Percentiles rank a stretch among this genome's conserved stretches.
These are phyloP conservation scores for Neurospora terricola DNA, from an alignment of 495 filamentous ascomycete species.

Conservation along the genomic window DNA sequence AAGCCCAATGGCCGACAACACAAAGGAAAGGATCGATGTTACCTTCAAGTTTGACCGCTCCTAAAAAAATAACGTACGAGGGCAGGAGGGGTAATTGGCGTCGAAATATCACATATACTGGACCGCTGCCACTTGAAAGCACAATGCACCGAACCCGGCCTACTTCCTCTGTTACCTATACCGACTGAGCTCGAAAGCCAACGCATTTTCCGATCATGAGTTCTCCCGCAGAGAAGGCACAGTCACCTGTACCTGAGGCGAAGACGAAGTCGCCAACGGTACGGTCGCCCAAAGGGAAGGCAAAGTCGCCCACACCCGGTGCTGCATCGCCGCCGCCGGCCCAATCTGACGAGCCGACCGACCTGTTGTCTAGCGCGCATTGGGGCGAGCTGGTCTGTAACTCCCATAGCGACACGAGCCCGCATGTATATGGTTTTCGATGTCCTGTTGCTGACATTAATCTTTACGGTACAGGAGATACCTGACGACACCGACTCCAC, in stretches of 20 bases:
- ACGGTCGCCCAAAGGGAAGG: not conserved
- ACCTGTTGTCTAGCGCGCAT: not conserved
- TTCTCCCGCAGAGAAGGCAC: not conserved
- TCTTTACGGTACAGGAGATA: not conserved
- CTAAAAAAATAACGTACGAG: not conserved
- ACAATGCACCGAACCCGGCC: not conserved
- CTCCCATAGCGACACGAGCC: not conserved
- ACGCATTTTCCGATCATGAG: not conserved
- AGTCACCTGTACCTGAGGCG: not conserved
- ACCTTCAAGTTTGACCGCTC: not conserved
- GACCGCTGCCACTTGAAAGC: not conserved
- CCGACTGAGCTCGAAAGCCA: not conserved
- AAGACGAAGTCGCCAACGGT: not conserved
- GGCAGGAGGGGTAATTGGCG: not conserved
- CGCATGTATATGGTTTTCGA: not conserved
- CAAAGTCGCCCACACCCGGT: not conserved
- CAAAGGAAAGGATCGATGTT: not conserved
- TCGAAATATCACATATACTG: not conserved
- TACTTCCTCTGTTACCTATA: not conserved
- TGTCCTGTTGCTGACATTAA: not conserved
- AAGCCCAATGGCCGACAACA: not conserved
- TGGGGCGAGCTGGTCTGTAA: not conserved
- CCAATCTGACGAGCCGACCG: not conserved
- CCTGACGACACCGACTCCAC: slow-evolving; percentile 28
- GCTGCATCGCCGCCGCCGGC: not conserved